Base-by-base conservation (phyloP, 805 yeast genomes). In the Ogataea allantospora region DNA sequence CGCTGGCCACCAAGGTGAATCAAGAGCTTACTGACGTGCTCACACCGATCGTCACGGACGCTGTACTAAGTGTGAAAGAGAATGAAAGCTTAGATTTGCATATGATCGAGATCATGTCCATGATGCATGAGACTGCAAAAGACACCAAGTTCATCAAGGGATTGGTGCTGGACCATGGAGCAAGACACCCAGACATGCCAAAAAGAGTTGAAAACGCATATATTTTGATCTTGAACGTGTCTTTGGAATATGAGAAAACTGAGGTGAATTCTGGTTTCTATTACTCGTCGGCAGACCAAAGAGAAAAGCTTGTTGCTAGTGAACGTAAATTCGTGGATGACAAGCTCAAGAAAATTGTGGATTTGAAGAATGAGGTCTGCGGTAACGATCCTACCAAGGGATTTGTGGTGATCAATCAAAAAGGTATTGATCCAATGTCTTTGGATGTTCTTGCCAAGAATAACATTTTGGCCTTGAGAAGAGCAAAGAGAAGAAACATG, bases 111-210 rank as follows among this genome's bases (percentile, higher is more conserved):
- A 85, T 93, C 57, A 93, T 93, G 95, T 81, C 93, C 50, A 95
- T 93, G 98, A 96, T 93, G 75, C 91, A 85, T 57, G 85, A 87
- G 50, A 75, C 83, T 25, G 87, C 93, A 22, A 77, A 80, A 44
- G 93, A 89, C 39, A 89, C 98, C 13, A 72, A 74, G 54, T 78
- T 93, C 43, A 71, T 93, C 48, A 80, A 76, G 53, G 99, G 99
- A 30, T 75, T 93, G 51, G 99, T 93, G 24, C 73, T 93, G 48
- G 99, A 93, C 62, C 99, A 93, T 62, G 99, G 99, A 50, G 97
- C 96, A 12, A 79, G 99, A 62, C 99, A 93, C 70, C 99, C 99
- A 30, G 99, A 93, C 65, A 93, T 93, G 99, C 99, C 99, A 42
- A 84, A 80, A 49, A 67, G 80, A 38, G 82, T 93, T 13, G 75